Base-by-base conservation (phyloP, 805 yeast species). In the Metschnikowia henanensis region DNA sequence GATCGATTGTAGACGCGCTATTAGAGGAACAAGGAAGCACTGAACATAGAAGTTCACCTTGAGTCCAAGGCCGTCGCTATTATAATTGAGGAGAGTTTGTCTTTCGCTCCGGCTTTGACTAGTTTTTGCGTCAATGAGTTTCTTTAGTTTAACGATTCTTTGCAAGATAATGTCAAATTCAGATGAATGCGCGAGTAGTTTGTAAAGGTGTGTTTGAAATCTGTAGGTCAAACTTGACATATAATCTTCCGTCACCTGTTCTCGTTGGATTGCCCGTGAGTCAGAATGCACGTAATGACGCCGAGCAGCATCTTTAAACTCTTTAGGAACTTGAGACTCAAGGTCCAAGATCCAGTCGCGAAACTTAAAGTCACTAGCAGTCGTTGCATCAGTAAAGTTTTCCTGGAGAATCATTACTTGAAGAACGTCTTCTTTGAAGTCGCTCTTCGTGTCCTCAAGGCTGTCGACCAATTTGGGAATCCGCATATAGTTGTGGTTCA, bases 331-430 rank as follows among this genome's bases (percentile, higher is more conserved):
- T 35, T 66, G 59, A n/a, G 59, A 54, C n/a, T 75, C 61, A 17
- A 85, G 64, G 39, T 75, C 71, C 32, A 80, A 70, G n/a, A 85
- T 78, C 89, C 91, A 82, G 51, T 79, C 84, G 33, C 80, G 67
- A 50, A 66, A 79, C 30, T 64, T 64, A n/a, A 72, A 55, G 39
- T 76, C 68, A 15, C 58, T 61, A 5, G 55, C 50, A 2, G 44
- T 35, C 2, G 50, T 32, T 7, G 52, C 50, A 10, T 47, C 41
- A 12, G 76, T 72, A 43, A 72, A 74, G 47, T 74, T 66, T 26
- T 74, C 70, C 34, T 69, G 66, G 32, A 86, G 64, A 0, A 82
- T 73, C 39, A 72, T 60, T 9, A 87, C 79, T 49, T 80, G 79
- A 5, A 81, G 73, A 10, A 81, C 78, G 3, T 79, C 76, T 46